Percentiles rank a stretch among this genome's conserved stretches.
Conservation (phyloP, 371 early-diverging fungal genomes). For the Enteropsectra breve region DNA sequence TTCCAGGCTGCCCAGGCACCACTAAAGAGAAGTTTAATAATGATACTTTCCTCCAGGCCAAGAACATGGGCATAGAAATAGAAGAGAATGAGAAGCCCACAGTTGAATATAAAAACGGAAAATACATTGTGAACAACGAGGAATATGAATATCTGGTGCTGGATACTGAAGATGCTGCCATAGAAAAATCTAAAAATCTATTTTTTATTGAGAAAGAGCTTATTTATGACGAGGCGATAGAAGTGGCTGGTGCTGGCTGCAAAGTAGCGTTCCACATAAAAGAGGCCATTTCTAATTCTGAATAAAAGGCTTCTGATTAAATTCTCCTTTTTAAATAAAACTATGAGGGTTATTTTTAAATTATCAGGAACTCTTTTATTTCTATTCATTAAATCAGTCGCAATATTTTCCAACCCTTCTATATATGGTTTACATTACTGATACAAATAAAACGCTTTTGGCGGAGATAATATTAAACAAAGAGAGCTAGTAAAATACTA, state of each 20-base stretch:
- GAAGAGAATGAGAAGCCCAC: background rate
- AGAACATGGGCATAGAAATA: conserved; percentile 32
- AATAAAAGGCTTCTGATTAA: too few relatives aligned
- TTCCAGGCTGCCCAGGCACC: conserved; percentile 23
- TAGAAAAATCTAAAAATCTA: conserved; percentile 8
- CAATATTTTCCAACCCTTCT: too few relatives aligned
- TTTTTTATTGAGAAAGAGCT: conserved; percentile 18
- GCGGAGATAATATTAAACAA: too few relatives aligned
- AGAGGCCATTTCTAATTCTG: too few relatives aligned
- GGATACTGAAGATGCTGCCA: conserved; percentile 11
- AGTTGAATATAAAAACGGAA: conserved; percentile 1
- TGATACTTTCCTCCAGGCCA: conserved; percentile 12
- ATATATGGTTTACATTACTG: too few relatives aligned
- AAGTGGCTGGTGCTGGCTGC: conserved; percentile 39
- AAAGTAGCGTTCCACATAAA: conserved; percentile 43
- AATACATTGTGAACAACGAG: conserved; percentile 11
- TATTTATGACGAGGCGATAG: conserved; percentile 30
- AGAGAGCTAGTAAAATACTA: too few relatives aligned
- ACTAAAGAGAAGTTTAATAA: conserved; percentile 19
- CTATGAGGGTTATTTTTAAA: too few relatives aligned
- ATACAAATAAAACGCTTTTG: too few relatives aligned
- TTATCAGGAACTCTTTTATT: too few relatives aligned
- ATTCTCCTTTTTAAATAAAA: too few relatives aligned
- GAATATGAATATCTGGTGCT: conserved; percentile 2
- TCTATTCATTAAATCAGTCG: too few relatives aligned